These are phyloP conservation scores for Aspergillus jensenii DNA, from an alignment of 2,329 filamentous ascomycete species.

Conservation along the genomic window DNA sequence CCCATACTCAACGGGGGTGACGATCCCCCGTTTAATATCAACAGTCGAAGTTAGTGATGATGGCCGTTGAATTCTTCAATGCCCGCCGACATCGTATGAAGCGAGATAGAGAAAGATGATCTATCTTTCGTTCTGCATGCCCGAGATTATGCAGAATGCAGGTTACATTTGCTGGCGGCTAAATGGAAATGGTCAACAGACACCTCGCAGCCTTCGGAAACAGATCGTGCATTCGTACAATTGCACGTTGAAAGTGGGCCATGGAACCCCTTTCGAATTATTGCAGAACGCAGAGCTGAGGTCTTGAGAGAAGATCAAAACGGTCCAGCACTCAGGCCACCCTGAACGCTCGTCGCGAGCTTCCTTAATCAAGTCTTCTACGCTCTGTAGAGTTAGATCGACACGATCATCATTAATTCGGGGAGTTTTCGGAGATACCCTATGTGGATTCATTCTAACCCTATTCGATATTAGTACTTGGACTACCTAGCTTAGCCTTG, in stretches of 20 bases:
- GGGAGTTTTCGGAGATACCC: conserved; percentile 2
- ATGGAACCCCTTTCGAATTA: neutral
- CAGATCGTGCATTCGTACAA: neutral
- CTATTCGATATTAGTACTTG: neutral
- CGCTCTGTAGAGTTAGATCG: neutral
- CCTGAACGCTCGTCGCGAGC: neutral
- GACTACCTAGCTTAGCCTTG: neutral
- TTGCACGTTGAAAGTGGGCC: neutral
- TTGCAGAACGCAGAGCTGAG: neutral
- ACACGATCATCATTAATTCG: conserved; percentile 1
- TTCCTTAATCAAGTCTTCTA: neutral
- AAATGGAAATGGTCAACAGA: neutral
- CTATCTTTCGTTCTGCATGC: neutral
- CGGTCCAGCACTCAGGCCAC: neutral
- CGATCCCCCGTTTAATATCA: neutral
- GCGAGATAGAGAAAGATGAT: neutral
- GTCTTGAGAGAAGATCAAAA: neutral
- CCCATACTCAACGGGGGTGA: neutral
- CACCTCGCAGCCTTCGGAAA: neutral
- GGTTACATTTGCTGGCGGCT: neutral
- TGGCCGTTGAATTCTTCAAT: neutral
- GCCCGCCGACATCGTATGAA: neutral
- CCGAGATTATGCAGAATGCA: neutral
- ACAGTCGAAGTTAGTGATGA: neutral
- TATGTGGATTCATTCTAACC: neutral